phyloP scores from a whole-genome alignment of 306 rosid genomes.

The Lathyrus aphaca region DNA sequence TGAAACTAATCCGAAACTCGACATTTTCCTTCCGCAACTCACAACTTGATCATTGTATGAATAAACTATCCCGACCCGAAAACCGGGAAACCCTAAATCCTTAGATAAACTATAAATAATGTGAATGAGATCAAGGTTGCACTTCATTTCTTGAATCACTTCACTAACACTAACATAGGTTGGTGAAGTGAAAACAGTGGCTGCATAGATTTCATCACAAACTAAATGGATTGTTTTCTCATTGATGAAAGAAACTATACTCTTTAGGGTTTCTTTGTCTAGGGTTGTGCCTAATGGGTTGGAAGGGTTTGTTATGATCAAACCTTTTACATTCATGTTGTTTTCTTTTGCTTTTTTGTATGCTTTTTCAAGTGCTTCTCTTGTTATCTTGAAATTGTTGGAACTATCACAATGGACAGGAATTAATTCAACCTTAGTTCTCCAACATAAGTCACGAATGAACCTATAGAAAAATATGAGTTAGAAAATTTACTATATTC shows the following conservation, averaged over 20 bases:
- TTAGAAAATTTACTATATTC: no score
- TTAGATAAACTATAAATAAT: conserved; percentile 77
- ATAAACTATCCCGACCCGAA: conserved; percentile 85
- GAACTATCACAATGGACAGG: conserved; percentile 77
- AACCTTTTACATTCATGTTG: conserved; percentile 70
- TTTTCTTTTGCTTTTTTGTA: conserved; percentile 59
- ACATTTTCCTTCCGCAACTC: conserved; percentile 69
- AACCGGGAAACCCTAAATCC: conserved; percentile 92
- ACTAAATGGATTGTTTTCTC: conserved; percentile 75
- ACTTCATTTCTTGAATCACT: conserved; percentile 55
- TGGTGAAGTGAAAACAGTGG: conserved; percentile 68
- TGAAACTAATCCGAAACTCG: conserved; percentile 88
- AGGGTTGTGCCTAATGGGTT: conserved; percentile 79
- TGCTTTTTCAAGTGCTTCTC: conserved; percentile 65
- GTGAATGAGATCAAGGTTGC: conserved; percentile 70
- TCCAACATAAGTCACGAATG: conserved; percentile 73
- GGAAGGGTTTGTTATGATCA: conserved; percentile 86
- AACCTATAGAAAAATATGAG: conserved; percentile 50
- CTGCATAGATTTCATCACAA: conserved; percentile 89
- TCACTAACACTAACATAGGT: conserved; percentile 61
- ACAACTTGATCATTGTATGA: conserved; percentile 78
- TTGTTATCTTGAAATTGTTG: conserved; percentile 70
- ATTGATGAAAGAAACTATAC: conserved; percentile 63
- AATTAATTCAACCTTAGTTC: conserved; percentile 67
- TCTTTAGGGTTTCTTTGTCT: conserved; percentile 62